phyloP scores from a whole-genome alignment of 1,139 yeast genomes.

The Suhomyces yuchorum region DNA sequence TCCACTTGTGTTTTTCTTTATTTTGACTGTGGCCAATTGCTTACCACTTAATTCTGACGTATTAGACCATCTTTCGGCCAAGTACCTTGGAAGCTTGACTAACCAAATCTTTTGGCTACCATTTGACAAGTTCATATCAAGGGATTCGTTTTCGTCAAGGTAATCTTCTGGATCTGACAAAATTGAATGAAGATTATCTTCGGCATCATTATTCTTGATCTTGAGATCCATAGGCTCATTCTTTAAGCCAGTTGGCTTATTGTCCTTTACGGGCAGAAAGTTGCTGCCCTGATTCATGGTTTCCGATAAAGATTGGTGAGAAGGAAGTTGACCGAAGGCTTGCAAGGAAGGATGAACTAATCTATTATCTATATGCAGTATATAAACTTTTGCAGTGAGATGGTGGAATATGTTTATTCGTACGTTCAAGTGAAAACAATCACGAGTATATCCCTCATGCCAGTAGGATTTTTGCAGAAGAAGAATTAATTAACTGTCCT shows the following conservation, averaged over 20 bases:
- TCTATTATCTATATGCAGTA: neutral
- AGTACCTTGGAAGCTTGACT: slow-evolving; percentile 83
- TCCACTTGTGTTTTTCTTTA: slow-evolving; percentile 47
- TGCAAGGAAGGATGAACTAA: neutral
- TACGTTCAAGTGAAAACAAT: too few species aligned
- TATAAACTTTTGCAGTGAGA: too few species aligned
- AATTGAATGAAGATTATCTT: slow-evolving; percentile 28
- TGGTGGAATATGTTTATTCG: too few species aligned
- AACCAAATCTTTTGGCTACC: slow-evolving; percentile 82
- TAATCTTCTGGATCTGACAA: slow-evolving; percentile 52
- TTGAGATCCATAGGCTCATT: slow-evolving; percentile 12
- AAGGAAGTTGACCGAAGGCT: neutral
- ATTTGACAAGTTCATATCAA: slow-evolving; percentile 59
- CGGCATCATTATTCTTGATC: slow-evolving; percentile 27
- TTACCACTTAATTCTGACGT: slow-evolving; percentile 65
- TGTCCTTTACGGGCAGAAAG: slow-evolving; percentile 8
- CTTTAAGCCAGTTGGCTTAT: slow-evolving; percentile 2
- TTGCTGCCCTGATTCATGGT: slow-evolving; percentile 5
- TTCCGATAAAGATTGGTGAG: neutral
- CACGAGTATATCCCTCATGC: too few species aligned
- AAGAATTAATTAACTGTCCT: too few species aligned
- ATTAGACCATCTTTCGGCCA: slow-evolving; percentile 81
- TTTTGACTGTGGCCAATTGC: slow-evolving; percentile 79
- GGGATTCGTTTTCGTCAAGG: slow-evolving; percentile 56
- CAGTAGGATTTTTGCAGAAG: too few species aligned